These are phyloP conservation scores for Trametes hirsuta DNA, from an alignment of 1,284 basidiomycete species.

Conservation along the genomic window DNA sequence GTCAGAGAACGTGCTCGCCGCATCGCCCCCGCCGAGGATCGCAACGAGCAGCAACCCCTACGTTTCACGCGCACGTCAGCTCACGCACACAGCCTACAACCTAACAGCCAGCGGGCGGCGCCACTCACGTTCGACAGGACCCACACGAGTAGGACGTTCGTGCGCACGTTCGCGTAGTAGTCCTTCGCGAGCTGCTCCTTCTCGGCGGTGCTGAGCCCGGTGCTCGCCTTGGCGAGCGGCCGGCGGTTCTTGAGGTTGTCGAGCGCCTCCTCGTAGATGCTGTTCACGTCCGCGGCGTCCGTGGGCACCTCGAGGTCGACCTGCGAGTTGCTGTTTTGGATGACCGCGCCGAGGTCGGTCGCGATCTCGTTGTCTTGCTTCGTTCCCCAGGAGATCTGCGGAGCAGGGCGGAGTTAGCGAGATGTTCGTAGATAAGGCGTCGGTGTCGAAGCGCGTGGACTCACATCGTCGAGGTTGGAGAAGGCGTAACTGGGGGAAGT, in stretches of 20 bases:
- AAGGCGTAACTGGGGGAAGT: constrained; percentile 65
- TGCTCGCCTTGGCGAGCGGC: constrained; percentile 45
- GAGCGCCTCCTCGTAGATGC: constrained; percentile 88
- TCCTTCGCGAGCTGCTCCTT: constrained; percentile 82
- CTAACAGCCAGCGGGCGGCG: not conserved
- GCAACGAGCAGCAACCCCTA: constrained; percentile 75
- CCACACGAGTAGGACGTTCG: constrained; percentile 88
- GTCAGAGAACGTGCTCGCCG: constrained; percentile 63
- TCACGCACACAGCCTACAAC: not conserved
- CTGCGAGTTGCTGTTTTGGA: constrained; percentile 76
- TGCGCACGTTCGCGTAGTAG: constrained; percentile 89
- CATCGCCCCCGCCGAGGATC: constrained; percentile 72
- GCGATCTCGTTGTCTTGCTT: constrained; percentile 77
- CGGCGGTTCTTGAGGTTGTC: constrained; percentile 78
- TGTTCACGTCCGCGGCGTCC: constrained; percentile 86
- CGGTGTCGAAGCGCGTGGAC: constrained; percentile 25
- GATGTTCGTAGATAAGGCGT: not conserved
- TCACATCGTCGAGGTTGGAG: constrained; percentile 80
- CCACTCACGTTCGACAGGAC: constrained; percentile 77
- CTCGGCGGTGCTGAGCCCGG: constrained; percentile 50
- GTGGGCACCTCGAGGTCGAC: constrained; percentile 91
- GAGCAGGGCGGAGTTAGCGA: constrained; percentile 1
- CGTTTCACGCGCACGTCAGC: not conserved
- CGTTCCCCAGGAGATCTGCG: constrained; percentile 87
- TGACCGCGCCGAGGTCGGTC: constrained; percentile 80